Conservation (phyloP, 2,329 filamentous ascomycete species). For the Phialophora macrospora region DNA sequence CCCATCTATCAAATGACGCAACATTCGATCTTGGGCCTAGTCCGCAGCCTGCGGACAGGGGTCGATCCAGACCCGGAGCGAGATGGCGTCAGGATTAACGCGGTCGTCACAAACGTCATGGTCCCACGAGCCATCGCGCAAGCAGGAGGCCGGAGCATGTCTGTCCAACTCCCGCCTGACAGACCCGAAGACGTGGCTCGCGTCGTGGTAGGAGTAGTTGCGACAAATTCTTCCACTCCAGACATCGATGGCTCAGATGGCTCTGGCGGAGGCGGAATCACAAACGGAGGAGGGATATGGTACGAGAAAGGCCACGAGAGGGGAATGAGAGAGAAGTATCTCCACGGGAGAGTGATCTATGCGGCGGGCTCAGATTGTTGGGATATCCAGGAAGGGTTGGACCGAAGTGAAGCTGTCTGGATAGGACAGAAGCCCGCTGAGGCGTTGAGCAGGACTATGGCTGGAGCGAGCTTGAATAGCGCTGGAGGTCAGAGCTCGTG, state of each 20-base stretch:
- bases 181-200: constrained; percentile 48
- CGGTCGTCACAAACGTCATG: constrained; percentile 54
- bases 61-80: constrained; percentile 30
- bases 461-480: constrained; percentile 4
- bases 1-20: constrained; percentile 56
- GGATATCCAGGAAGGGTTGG: constrained; percentile 52
- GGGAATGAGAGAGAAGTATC: constrained; percentile 28
- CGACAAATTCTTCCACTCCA: constrained; percentile 24
- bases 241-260: constrained; percentile 9
- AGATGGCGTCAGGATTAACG: constrained; percentile 51
- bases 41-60: constrained; percentile 50
- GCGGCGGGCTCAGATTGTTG: constrained; percentile 52
- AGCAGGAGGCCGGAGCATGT: constrained; percentile 45
- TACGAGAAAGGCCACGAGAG: constrained; percentile 33
- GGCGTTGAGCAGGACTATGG: constrained; percentile 24
- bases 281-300: constrained; percentile 30
- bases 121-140: constrained; percentile 46
- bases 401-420: constrained; percentile 51
- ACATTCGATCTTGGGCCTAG: constrained; percentile 58
- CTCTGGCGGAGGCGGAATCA: constrained; percentile 18
- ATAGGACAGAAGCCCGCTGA: constrained; percentile 46
- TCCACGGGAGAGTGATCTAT: constrained; percentile 52
- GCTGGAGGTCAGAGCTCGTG: constrained; percentile 23
- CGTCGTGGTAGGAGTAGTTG: constrained; percentile 32
- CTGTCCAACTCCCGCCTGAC: constrained; percentile 49